Evolutionary conservation across 257 asterid genomes (phyloP), one percentile per base, ranked within the genome.

Genomic region (Gentiana straminea): DNA sequence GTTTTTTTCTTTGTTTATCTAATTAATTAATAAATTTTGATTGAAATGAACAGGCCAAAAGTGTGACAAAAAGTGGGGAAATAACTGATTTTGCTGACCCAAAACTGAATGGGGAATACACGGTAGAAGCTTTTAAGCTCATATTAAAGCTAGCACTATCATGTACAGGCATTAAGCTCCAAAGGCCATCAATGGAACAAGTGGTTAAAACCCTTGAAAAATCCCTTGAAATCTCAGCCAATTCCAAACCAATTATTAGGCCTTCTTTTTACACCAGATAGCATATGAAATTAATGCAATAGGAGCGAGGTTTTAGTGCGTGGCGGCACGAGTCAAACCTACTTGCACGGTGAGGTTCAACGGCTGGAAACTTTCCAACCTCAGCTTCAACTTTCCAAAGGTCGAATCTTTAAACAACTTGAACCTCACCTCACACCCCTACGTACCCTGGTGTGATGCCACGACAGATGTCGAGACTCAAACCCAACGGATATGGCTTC

Each of bases 21-120:
- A n/a, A n/a, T n/a, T n/a, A n/a, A n/a, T n/a, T n/a, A n/a, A 4
- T 43, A 1, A 6, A 5, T 47, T 10, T 36, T 56, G 59, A 58
- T 52, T 59, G 46, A 41, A 41, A 41, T 41, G n/a, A n/a, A 33
- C 75, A 84, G 96, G 96, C 93, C 24, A 82, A 69, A 54, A 78
- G 60, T 35, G 44, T 87, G 55, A 77, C 67, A 3, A 77, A 68
- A 35, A 84, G 77, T 55, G 86, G 86, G 61, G 80, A 71, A 24
- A 48, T 80, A 64, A 57, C 69, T 12, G 80, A 82, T 54, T 84
- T 84, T 70, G 93, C 88, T 11, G 96, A 87, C 75, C 76, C 76
- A 13, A 87, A 75, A 63, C 79, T 87, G 24, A 54, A 70, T 24
- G 88, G 81, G 51, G 77, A 80, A 6, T 82, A 71, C 72, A 65